Base-by-base conservation (phyloP, 1,139 yeast species). In the Pichia sp. region DNA sequence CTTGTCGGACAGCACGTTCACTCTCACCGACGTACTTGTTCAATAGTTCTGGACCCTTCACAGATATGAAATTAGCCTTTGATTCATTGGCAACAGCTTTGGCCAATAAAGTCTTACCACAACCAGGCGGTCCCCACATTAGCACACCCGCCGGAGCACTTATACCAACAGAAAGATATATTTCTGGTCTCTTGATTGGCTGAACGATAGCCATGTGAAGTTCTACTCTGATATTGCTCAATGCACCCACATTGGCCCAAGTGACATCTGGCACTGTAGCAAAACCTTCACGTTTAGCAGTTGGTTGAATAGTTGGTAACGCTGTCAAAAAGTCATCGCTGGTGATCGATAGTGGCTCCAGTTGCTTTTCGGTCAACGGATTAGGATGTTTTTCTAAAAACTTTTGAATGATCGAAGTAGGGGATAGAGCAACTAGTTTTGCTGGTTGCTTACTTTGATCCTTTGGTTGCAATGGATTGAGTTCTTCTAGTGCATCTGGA, bases 121-220 rank as follows among this genome's bases (percentile, higher is more conserved):
- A 92, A 27, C 98, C 98, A 3, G 98, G 98, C 2, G 98, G 99
- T 0, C 99, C 99, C 98, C 98, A 92, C 72, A 92, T 75, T 27
- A 92, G 68, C 0, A 92, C 98, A 45, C 99, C 99, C 0, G 97
- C 90, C 1, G 98, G 97, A 0, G 97, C 96, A 44, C 88, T 79
- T 36, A 92, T 90, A 63, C 99, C 99, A 8, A 92, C 97, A 52
- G 82, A 80, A 52, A 79, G 80, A 59, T 85, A 92, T 26, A 92
- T 67, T 52, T 90, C 97, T 1, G 99, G 99, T 53, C 88, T 79
- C 56, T 84, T 82, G 54, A 92, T 90, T 1, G 98, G 98, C 60
- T 90, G 97, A 1, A 94, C 98, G 52, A 92, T 88, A 26, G 97
- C 95, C 92, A 90, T 88, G 60, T 92, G 96, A 33, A 92, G 69